phyloP scores from a whole-genome alignment of 2,329 filamentous ascomycete species.

The Pseudogymnoascus pannorum region DNA sequence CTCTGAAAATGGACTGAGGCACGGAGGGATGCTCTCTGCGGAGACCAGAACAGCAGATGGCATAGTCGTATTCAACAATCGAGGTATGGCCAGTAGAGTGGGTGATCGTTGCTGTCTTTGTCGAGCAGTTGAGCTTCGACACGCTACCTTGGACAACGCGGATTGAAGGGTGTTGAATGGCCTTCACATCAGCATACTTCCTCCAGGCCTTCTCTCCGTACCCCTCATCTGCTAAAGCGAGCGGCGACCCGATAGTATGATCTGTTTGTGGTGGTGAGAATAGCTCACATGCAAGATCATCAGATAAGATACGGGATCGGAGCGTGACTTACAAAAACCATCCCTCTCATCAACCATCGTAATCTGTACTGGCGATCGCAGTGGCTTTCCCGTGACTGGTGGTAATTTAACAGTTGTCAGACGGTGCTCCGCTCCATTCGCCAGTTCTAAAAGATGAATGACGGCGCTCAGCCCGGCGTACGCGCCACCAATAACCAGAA shows the following conservation, averaged over 20 bases:
- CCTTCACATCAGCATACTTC: constrained; percentile 58
- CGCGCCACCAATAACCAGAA: constrained; percentile 64
- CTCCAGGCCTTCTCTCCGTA: constrained; percentile 65
- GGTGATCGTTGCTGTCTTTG: constrained; percentile 52
- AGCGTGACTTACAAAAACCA: constrained; percentile 60
- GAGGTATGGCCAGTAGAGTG: constrained; percentile 39
- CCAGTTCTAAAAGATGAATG: constrained; percentile 60
- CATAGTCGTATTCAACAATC: constrained; percentile 57
- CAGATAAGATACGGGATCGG: neutral
- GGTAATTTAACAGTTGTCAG: constrained; percentile 4
- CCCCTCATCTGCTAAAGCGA: constrained; percentile 57
- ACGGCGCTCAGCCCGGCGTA: constrained; percentile 64
- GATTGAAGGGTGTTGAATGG: constrained; percentile 55
- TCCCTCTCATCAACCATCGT: constrained; percentile 74
- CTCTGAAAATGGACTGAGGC: constrained; percentile 55
- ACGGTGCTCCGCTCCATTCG: constrained; percentile 40
- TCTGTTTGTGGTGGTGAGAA: constrained; percentile 37
- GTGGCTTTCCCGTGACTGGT: constrained; percentile 23
- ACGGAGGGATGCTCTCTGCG: constrained; percentile 65
- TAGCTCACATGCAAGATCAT: neutral
- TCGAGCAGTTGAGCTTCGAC: constrained; percentile 48
- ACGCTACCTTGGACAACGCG: constrained; percentile 60
- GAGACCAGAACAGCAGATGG: constrained; percentile 66
- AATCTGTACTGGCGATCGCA: constrained; percentile 54
- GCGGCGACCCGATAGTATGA: constrained; percentile 68